Percentiles rank a stretch among this genome's conserved stretches.
phyloP scores from a whole-genome alignment of 163 green algal genomes.

The Scenedesmus sp. region DNA sequence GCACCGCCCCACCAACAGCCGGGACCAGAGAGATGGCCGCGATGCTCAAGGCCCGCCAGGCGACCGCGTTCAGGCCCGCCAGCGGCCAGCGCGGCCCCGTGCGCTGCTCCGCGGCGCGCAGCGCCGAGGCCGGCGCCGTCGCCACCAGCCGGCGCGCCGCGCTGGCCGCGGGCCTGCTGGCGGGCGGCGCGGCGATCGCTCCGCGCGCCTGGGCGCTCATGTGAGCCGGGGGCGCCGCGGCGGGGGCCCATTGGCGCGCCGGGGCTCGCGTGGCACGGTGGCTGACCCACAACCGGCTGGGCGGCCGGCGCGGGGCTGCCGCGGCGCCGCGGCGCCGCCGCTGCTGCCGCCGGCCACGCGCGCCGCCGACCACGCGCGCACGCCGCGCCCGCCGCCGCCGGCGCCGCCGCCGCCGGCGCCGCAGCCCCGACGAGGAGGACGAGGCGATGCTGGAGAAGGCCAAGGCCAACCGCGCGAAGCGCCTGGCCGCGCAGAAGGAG shows the following conservation, averaged over 20 bases:
- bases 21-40: no score
- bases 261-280: no score
- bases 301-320: no score
- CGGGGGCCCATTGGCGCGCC: no score
- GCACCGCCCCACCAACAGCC: no score
- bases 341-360: no score
- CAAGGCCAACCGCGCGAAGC: conserved; percentile 60
- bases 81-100: conserved; percentile 17
- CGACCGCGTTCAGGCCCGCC: conserved; percentile 10
- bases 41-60: no score
- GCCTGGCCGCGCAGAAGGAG: conserved; percentile 51
- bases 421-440: conserved; percentile 63
- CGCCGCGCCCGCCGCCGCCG: neutral
- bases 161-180: conserved; percentile 29
- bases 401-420: neutral
- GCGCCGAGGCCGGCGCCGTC: neutral
- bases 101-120: neutral
- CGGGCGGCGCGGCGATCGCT: neutral
- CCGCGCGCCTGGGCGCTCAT: conserved; percentile 23
- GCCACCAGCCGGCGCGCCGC: conserved; percentile 16
- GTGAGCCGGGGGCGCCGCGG: neutral
- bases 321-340: no score
- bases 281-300: no score
- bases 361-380: no score
- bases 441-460: conserved; percentile 63